phyloP scores from a whole-genome alignment of 345 rosid genomes.

The Trapa incisa region DNA sequence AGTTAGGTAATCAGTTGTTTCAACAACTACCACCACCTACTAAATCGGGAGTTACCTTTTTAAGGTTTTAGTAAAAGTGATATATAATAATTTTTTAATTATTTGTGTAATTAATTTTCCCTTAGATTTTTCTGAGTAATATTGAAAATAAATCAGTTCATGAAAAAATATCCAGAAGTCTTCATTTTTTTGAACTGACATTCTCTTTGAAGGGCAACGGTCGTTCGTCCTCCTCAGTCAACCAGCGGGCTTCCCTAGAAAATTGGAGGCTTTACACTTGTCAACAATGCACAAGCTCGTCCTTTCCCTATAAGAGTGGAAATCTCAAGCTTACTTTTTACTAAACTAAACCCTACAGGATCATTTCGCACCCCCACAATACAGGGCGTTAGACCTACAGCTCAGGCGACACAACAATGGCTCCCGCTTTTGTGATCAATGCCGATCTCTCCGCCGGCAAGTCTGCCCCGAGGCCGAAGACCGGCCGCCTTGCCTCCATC shows the following conservation, averaged over 20 bases:
- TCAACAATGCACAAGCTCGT: no score
- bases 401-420: conserved; percentile 22
- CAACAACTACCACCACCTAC: background rate
- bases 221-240: no score
- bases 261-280: no score
- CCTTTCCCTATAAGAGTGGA: background rate
- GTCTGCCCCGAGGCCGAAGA: conserved; percentile 4
- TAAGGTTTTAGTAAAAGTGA: no score
- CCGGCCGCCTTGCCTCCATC: conserved; percentile 62
- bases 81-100: no score
- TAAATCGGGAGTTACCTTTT: no score
- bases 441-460: conserved; percentile 25
- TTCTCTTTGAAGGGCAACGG: background rate
- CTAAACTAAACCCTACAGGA: background rate
- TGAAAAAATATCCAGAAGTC: background rate
- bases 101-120: background rate
- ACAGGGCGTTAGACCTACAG: conserved; percentile 11
- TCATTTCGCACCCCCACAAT: background rate
- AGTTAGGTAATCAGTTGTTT: background rate
- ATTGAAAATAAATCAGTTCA: no score
- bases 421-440: conserved; percentile 42
- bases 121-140: background rate
- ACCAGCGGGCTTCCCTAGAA: no score
- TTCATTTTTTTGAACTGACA: background rate
- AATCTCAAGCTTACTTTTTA: background rate